These are phyloP conservation scores for Talaromyces borbonicus DNA, from an alignment of 495 filamentous ascomycete genomes.

Conservation along the genomic window DNA sequence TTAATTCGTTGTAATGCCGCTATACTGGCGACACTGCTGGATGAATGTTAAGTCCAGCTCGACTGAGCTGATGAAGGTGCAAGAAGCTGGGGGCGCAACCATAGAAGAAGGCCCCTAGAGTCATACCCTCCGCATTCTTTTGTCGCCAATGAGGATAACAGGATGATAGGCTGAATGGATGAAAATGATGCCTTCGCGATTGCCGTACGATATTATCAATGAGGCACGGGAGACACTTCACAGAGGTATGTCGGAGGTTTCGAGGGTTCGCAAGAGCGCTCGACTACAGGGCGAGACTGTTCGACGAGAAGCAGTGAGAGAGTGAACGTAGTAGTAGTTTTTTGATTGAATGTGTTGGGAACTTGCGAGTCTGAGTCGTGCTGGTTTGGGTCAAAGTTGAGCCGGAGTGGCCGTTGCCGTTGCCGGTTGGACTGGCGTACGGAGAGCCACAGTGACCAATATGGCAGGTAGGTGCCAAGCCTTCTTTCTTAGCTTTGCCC, in stretches of 20 bases:
- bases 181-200: too few relatives aligned
- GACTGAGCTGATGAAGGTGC: slow-evolving; percentile 21
- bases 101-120: slow-evolving; percentile 35
- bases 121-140: slow-evolving; percentile 41
- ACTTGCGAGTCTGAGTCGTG: too few relatives aligned
- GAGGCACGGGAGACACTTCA: too few relatives aligned
- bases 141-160: slow-evolving; percentile 4
- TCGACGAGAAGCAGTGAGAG: too few relatives aligned
- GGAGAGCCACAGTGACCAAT: neutral
- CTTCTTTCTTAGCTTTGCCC: neutral
- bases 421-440: too few relatives aligned
- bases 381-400: neutral
- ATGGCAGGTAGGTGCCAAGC: neutral
- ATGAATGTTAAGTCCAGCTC: neutral
- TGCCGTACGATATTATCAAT: too few relatives aligned
- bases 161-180: slow-evolving; percentile 8
- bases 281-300: too few relatives aligned
- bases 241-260: too few relatives aligned
- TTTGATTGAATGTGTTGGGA: slow-evolving; percentile 1
- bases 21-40: neutral
- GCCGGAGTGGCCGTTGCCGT: slow-evolving; percentile 1
- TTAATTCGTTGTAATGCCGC: neutral
- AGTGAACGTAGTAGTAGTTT: too few relatives aligned
- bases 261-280: too few relatives aligned
- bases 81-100: slow-evolving; percentile 39